Base-by-base conservation (phyloP, 1,284 basidiomycete genomes). In the Trametes hirsuta region DNA sequence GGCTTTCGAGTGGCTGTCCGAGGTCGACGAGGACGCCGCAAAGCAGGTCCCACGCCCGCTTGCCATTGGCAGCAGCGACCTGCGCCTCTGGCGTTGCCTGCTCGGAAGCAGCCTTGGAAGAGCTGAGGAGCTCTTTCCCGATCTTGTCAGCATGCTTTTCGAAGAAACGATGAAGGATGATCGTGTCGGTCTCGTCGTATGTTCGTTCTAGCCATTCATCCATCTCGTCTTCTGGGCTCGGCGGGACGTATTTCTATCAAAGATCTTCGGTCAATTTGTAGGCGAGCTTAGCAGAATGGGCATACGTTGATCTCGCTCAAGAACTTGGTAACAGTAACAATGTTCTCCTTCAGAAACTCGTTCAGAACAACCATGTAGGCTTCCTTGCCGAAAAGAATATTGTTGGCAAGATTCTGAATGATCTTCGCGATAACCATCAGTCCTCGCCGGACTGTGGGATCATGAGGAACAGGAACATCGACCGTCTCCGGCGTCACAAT, bases 381-480 rank as follows among this genome's bases (percentile, higher is more conserved):
- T 70, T 96, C 94, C 72, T 93, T 93, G 34, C 91, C 93, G 67
- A 96, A 96, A 66, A 93, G 86, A 41, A 96, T 91, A 66, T 97
- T 96, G 77, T 97, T 97, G 12, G 94, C 93, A 36, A 97, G 76
- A 70, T 94, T 95, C 74, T 97, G 94, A 49, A 96, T 89, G 57
- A 97, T 89, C 75, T 95, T 96, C 40, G 93, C 92, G 63, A 97
- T 90, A 52, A 93, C 77, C 78, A 94, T 87, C 22, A 97, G 78
- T 3, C 92, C 93, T 51, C 90, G 85, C 30, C 92, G 87, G 46
- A 81, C 74, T 66, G 79, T 72, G 40, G 78, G 72, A 41, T 90
- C 90, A 47, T 83, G 82, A 0, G 90, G 90, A 0, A 93, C 71
- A 62, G 93, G 88, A 47, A 97, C 80, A 68, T 97, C 95, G 30